These are phyloP conservation scores for Linderniella brevidens DNA, from an alignment of 257 asterid species.

Conservation along the genomic window DNA sequence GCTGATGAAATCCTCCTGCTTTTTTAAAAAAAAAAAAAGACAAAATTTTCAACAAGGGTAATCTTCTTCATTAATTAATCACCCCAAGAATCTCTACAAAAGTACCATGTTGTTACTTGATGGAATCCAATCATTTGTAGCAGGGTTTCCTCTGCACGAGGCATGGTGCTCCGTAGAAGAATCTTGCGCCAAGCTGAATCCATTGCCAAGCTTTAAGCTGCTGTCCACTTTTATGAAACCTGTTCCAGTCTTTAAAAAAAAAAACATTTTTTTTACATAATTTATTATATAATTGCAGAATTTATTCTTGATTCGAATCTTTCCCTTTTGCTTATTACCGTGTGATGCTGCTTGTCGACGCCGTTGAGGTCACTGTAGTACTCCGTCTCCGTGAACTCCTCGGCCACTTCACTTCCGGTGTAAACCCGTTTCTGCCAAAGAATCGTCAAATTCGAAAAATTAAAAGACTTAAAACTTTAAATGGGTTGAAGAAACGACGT, in stretches of 20 bases:
- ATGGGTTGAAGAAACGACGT: not conserved
- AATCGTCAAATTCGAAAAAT: not conserved
- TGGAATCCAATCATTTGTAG: slow-evolving; percentile 95
- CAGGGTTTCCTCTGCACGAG: slow-evolving; percentile 73
- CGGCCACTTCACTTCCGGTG: slow-evolving; percentile 27
- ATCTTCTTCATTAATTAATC: not conserved
- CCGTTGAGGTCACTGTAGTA: slow-evolving; percentile 66
- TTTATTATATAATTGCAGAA: not conserved
- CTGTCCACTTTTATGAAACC: slow-evolving; percentile 62
- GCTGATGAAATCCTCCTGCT: slow-evolving; percentile 34
- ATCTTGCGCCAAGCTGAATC: slow-evolving; percentile 34
- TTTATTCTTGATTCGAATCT: not conserved
- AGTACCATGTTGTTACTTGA: slow-evolving; percentile 24
- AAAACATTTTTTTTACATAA: not conserved
- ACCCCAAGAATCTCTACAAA: not conserved
- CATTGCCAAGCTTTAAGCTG: slow-evolving; percentile 13
- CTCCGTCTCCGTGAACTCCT: slow-evolving; percentile 75
- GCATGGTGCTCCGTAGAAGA: slow-evolving; percentile 30
- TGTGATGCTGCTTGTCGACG: slow-evolving; percentile 80
- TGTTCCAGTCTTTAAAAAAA: slow-evolving; percentile 52
- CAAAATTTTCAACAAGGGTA: too few species aligned
- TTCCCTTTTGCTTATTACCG: slow-evolving; percentile 23
- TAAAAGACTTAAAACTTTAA: not conserved
- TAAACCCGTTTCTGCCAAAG: slow-evolving; percentile 42
- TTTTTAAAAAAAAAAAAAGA: slow-evolving; percentile 1